A percentile compares a stretch with the other conserved stretches of the same genome.
Conservation (phyloP, 768 basidiomycete genomes). For the Boletellus emodensis region DNA sequence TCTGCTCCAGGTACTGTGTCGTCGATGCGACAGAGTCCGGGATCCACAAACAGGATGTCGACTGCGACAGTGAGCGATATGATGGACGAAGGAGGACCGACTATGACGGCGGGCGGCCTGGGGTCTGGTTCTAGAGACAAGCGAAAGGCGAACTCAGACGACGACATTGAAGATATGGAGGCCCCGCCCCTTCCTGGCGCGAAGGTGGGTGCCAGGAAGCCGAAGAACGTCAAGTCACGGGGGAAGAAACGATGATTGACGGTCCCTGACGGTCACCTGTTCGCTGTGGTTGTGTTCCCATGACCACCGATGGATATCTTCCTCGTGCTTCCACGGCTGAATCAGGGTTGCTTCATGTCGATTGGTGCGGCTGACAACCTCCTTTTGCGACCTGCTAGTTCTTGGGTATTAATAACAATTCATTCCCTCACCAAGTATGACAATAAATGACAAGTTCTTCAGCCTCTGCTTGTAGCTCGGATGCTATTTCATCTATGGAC, state of each 20-base stretch:
- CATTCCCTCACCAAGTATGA: no score
- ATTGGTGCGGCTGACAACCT: no score
- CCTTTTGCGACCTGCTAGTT: no score
- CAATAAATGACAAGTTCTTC: no score
- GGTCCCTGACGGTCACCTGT: no score
- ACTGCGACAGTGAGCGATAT: conserved; percentile 42
- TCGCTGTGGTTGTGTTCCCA: no score
- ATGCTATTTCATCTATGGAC: no score
- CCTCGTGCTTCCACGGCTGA: no score
- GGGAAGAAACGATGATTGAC: conserved; percentile 36
- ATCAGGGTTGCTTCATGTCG: no score
- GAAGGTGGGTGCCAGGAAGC: conserved; percentile 36
- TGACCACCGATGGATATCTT: no score
- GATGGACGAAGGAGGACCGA: conserved; percentile 38
- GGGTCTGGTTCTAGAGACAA: conserved; percentile 31
- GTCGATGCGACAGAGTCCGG: conserved; percentile 47
- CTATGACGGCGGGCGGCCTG: neutral
- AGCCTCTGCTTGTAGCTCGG: no score
- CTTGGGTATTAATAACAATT: no score
- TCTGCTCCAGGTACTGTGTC: conserved; percentile 28
- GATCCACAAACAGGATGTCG: conserved; percentile 38
- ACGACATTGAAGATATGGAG: conserved; percentile 53
- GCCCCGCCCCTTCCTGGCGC: conserved; percentile 35
- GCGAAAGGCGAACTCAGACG: conserved; percentile 52
- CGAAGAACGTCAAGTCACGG: conserved; percentile 32